A percentile compares a stretch with the other conserved stretches of the same genome.
phyloP scores from a whole-genome alignment of 176 grass and related monocot species.

The Rhipidocladum racemiflorum region DNA sequence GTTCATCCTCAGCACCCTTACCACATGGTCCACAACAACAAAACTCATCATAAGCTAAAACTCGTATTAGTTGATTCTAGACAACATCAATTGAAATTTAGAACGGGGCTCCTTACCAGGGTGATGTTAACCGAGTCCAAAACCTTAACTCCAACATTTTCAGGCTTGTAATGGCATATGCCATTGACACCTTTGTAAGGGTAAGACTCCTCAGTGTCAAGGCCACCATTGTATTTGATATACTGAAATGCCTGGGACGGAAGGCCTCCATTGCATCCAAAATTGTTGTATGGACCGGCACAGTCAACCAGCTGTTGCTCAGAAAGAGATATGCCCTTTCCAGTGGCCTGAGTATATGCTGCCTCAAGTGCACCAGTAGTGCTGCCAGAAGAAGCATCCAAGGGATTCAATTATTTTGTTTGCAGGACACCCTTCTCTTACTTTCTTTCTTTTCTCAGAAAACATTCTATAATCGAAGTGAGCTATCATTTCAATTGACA shows the following conservation, averaged over 20 bases:
- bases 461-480: neutral
- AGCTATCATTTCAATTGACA: neutral
- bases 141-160: conserved; percentile 74
- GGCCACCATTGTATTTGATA: conserved; percentile 86
- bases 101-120: conserved; percentile 45
- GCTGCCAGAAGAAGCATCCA: conserved; percentile 49
- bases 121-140: conserved; percentile 80
- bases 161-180: conserved; percentile 52
- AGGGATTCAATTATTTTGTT: neutral
- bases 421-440: neutral
- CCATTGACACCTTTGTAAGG: conserved; percentile 88
- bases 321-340: conserved; percentile 71
- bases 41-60: conserved; percentile 22
- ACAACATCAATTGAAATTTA: conserved; percentile 6
- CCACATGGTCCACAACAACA: neutral
- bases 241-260: conserved; percentile 97
- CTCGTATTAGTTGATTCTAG: neutral
- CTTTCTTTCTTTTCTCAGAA: neutral
- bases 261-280: conserved; percentile 85
- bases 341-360: conserved; percentile 82
- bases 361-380: conserved; percentile 98
- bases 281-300: conserved; percentile 69
- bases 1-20: conserved; percentile 83
- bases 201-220: conserved; percentile 93
- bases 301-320: conserved; percentile 99